Evolutionary conservation across 768 basidiomycete species (phyloP).

Genomic region (Termitomyces sp.): DNA sequence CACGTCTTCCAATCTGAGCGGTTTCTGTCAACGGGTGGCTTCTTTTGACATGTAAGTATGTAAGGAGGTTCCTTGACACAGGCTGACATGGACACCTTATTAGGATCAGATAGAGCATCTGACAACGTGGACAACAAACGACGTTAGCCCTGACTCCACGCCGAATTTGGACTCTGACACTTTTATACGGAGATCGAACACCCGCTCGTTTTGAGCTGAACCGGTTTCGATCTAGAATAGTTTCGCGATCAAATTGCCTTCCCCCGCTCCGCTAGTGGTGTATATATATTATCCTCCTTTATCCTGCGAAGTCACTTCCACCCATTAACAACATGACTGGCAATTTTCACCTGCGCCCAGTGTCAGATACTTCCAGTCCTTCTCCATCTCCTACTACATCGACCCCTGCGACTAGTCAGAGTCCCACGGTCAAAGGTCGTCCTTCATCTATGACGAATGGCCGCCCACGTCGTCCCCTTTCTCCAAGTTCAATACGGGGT

Average conservation of each 20-base stretch:
- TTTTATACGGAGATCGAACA: slow-evolving; percentile 13
- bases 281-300: slow-evolving; percentile 20
- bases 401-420: slow-evolving; percentile 39
- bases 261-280: slow-evolving; percentile 17
- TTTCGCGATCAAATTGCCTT: slow-evolving; percentile 22
- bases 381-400: slow-evolving; percentile 50
- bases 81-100: slow-evolving; percentile 6
- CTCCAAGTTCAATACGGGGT: slow-evolving; percentile 62
- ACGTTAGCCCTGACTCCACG: slow-evolving; percentile 19
- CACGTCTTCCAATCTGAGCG: slow-evolving; percentile 27
- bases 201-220: slow-evolving; percentile 20
- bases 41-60: slow-evolving; percentile 12
- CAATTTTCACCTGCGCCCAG: slow-evolving; percentile 51
- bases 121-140: slow-evolving; percentile 16
- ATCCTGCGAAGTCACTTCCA: slow-evolving; percentile 9
- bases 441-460: slow-evolving; percentile 24
- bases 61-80: slow-evolving; percentile 11
- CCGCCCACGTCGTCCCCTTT: slow-evolving; percentile 49
- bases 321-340: slow-evolving; percentile 14
- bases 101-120: slow-evolving; percentile 15
- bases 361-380: slow-evolving; percentile 36
- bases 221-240: slow-evolving; percentile 25
- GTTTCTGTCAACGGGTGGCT: slow-evolving; percentile 30
- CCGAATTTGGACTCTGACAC: slow-evolving; percentile 12
- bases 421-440: slow-evolving; percentile 24